These are phyloP conservation scores for Boletus sp. DNA, from an alignment of 768 basidiomycete genomes.

Conservation along the genomic window DNA sequence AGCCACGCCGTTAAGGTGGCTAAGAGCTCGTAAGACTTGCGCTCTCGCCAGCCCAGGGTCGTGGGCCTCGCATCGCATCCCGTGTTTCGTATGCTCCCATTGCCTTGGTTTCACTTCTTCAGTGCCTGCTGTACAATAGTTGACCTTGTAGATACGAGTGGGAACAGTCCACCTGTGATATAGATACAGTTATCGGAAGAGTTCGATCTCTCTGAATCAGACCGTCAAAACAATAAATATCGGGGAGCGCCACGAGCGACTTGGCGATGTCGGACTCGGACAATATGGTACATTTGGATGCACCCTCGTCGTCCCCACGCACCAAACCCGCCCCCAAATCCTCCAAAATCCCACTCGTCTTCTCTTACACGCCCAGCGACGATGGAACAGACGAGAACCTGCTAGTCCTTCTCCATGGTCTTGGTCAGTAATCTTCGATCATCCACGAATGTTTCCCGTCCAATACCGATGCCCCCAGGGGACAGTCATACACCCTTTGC, in stretches of 20 bases:
- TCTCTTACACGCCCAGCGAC: constrained; percentile 67
- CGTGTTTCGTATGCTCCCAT: neutral
- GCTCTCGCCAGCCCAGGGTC: neutral
- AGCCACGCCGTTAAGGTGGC: neutral
- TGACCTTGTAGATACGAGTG: neutral
- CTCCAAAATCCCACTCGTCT: constrained; percentile 49
- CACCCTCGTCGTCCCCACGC: constrained; percentile 21
- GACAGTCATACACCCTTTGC: constrained; percentile 79
- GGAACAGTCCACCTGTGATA: neutral
- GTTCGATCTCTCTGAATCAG: neutral
- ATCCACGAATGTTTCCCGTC: neutral
- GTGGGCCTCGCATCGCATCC: neutral
- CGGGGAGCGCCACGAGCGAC: neutral
- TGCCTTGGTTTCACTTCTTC: neutral
- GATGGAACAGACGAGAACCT: constrained; percentile 88
- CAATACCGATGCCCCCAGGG: constrained; percentile 43
- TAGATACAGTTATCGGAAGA: neutral
- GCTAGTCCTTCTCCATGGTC: constrained; percentile 78
- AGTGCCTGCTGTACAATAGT: neutral
- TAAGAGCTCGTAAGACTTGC: neutral
- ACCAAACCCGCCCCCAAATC: constrained; percentile 50
- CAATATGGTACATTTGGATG: constrained; percentile 18
- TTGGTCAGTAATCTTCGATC: constrained; percentile 48
- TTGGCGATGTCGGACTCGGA: constrained; percentile 16
- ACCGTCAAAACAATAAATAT: neutral